These are phyloP conservation scores for Lodderomyces margitis DNA, from an alignment of 1,139 yeast species.

Conservation along the genomic window DNA sequence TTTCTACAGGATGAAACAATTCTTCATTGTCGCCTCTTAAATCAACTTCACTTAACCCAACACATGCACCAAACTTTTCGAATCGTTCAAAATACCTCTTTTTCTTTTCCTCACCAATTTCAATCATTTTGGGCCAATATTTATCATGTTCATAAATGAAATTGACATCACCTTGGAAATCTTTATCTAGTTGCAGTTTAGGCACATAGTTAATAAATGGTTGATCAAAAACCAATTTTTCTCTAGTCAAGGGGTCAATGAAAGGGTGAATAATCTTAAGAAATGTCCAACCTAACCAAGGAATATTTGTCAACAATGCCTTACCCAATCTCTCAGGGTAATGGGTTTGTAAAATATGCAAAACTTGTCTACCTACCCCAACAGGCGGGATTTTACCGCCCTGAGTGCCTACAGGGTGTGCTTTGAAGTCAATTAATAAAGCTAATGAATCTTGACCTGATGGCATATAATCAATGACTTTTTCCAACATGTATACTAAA, in stretches of 20 bases:
- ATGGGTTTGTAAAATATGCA: constrained; percentile 63
- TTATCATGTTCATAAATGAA: constrained; percentile 43
- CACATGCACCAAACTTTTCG: constrained; percentile 36
- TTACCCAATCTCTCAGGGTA: constrained; percentile 50
- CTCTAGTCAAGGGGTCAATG: constrained; percentile 50
- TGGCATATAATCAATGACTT: constrained; percentile 49
- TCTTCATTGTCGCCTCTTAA: constrained; percentile 58
- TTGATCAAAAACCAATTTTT: constrained; percentile 48
- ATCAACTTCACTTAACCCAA: constrained; percentile 64
- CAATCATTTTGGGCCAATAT: constrained; percentile 45
- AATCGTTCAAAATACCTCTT: constrained; percentile 37
- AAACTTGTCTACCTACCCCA: constrained; percentile 69
- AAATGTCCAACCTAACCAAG: constrained; percentile 49
- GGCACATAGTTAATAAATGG: constrained; percentile 49
- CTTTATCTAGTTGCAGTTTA: constrained; percentile 44
- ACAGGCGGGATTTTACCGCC: constrained; percentile 79
- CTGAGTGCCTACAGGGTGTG: constrained; percentile 49
- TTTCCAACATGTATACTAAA: constrained; percentile 49
- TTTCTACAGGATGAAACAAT: constrained; percentile 37
- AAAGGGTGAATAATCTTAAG: constrained; percentile 48
- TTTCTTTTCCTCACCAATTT: constrained; percentile 38
- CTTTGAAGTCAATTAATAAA: constrained; percentile 46
- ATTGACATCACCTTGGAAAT: constrained; percentile 42
- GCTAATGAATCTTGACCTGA: constrained; percentile 50
- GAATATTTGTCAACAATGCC: constrained; percentile 47